Percentiles rank a stretch among this genome's conserved stretches.
Evolutionary conservation across 768 basidiomycete genomes (phyloP).

Genomic region (Russula vinacea): DNA sequence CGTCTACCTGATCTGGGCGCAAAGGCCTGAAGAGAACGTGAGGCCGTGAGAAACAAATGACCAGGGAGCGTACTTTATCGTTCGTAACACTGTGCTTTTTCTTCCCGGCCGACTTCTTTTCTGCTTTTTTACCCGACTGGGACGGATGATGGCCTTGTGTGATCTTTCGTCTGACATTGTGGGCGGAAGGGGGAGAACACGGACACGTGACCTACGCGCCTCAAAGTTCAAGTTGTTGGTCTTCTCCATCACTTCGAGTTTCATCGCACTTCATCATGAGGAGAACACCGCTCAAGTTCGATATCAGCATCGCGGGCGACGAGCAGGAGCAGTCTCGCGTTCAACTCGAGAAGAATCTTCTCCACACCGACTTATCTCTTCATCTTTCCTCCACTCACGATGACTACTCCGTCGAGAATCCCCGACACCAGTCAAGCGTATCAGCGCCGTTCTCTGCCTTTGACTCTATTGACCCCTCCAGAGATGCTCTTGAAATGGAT

Average conservation of each 20-base stretch:
- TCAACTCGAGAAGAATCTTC: constrained; percentile 74
- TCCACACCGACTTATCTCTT: constrained; percentile 67
- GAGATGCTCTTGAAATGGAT: constrained; percentile 56
- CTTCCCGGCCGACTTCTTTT: constrained; percentile 72
- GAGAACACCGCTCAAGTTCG: constrained; percentile 32
- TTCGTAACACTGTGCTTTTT: constrained; percentile 78
- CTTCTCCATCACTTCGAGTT: background rate
- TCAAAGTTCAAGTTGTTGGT: background rate
- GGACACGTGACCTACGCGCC: constrained; percentile 27
- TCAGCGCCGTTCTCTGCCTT: constrained; percentile 51
- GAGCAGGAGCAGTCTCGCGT: constrained; percentile 74
- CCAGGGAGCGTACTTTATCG: constrained; percentile 66
- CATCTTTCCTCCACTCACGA: constrained; percentile 57
- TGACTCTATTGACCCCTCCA: constrained; percentile 58
- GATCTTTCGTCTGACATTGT: constrained; percentile 52
- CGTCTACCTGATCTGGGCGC: constrained; percentile 86
- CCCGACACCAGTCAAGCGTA: constrained; percentile 64
- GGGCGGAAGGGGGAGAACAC: constrained; percentile 8
- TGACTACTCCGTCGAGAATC: constrained; percentile 58
- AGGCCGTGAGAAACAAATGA: constrained; percentile 11
- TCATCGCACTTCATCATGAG: constrained; percentile 6
- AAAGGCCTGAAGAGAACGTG: constrained; percentile 61
- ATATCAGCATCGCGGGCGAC: constrained; percentile 64
- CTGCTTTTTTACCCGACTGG: constrained; percentile 66
- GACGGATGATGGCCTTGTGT: constrained; percentile 83